A percentile compares a stretch with the other conserved stretches of the same genome.
Conservation (phyloP, 78 protist genomes). For the Andalucia godoyi region DNA sequence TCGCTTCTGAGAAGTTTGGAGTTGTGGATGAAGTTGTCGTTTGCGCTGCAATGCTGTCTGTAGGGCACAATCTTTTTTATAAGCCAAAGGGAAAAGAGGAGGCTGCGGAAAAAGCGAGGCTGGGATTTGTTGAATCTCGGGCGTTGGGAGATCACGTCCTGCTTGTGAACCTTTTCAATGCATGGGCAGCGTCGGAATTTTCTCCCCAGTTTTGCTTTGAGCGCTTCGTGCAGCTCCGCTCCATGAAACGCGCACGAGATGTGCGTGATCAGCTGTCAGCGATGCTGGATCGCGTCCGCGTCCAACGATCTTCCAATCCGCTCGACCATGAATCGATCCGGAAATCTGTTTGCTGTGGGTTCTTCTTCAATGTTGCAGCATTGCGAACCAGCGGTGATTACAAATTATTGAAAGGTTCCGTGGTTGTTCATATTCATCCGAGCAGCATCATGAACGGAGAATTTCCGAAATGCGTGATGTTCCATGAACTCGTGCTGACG, state of each 20-base stretch:
- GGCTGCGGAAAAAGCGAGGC: conserved; percentile 63
- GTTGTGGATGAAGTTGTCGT: conserved; percentile 46
- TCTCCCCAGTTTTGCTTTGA: conserved; percentile 87
- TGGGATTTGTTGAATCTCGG: conserved; percentile 31
- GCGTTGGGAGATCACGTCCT: conserved; percentile 92
- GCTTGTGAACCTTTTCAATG: conserved; percentile 64
- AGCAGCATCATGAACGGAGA: conserved; percentile 30
- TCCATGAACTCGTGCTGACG: conserved; percentile 81
- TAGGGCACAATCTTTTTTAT: conserved; percentile 70
- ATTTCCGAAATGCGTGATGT: conserved; percentile 83
- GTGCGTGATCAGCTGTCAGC: conserved; percentile 79
- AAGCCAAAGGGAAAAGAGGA: conserved; percentile 72
- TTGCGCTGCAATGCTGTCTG: conserved; percentile 82
- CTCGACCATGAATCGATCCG: conserved; percentile 40
- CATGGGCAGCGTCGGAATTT: conserved; percentile 74
- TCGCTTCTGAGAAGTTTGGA: conserved; percentile 56
- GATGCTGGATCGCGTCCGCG: conserved; percentile 72
- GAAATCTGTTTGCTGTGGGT: conserved; percentile 78
- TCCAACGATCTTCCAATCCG: conserved; percentile 8
- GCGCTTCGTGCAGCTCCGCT: conserved; percentile 80
- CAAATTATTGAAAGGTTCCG: not conserved
- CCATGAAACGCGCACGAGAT: conserved; percentile 85
- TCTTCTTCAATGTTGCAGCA: conserved; percentile 58
- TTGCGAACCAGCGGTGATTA: not conserved
- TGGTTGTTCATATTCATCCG: conserved; percentile 65